Conservation (phyloP, 2,329 filamentous ascomycete genomes). For the Diaporthe helianthi region DNA sequence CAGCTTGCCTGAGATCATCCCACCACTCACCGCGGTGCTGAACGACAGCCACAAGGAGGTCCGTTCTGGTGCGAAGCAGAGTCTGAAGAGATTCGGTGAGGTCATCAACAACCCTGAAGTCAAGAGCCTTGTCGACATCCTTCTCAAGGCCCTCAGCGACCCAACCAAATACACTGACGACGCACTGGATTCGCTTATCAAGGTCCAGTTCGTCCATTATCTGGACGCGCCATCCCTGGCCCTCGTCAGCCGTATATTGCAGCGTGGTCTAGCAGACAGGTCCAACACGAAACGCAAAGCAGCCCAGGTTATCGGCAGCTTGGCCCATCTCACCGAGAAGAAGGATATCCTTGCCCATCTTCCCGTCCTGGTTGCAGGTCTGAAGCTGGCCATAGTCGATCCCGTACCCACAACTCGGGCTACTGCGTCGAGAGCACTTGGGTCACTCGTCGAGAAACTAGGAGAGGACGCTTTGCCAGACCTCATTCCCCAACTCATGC, state of each 20-base stretch:
- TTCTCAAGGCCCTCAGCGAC: slow-evolving; percentile 96
- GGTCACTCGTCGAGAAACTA: slow-evolving; percentile 96
- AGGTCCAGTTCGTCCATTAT: slow-evolving; percentile 98
- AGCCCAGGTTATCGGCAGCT: slow-evolving; percentile 95
- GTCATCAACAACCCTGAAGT: slow-evolving; percentile 98
- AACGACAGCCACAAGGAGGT: slow-evolving; percentile 99
- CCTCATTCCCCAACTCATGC: slow-evolving; percentile 96
- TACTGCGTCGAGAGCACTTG: slow-evolving; percentile 93
- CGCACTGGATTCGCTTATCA: slow-evolving; percentile 91
- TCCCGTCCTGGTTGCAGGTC: slow-evolving; percentile 87
- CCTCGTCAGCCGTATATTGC: slow-evolving; percentile 91
- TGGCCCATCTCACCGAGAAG: slow-evolving; percentile 95
- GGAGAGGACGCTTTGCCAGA: slow-evolving; percentile 96
- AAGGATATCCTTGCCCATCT: slow-evolving; percentile 92
- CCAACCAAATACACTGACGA: slow-evolving; percentile 97
- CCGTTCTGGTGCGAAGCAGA: slow-evolving; percentile 87
- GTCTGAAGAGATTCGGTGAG: slow-evolving; percentile 96
- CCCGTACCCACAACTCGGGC: slow-evolving; percentile 96
- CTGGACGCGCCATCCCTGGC: slow-evolving; percentile 96
- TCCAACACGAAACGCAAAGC: slow-evolving; percentile 97
- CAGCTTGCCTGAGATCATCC: slow-evolving; percentile 95
- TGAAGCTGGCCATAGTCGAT: slow-evolving; percentile 89
- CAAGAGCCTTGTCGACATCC: slow-evolving; percentile 86
- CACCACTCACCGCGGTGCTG: slow-evolving; percentile 88
- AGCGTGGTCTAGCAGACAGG: slow-evolving; percentile 87